phyloP scores from a whole-genome alignment of 495 filamentous ascomycete genomes.

The Penicillium paradoxum region DNA sequence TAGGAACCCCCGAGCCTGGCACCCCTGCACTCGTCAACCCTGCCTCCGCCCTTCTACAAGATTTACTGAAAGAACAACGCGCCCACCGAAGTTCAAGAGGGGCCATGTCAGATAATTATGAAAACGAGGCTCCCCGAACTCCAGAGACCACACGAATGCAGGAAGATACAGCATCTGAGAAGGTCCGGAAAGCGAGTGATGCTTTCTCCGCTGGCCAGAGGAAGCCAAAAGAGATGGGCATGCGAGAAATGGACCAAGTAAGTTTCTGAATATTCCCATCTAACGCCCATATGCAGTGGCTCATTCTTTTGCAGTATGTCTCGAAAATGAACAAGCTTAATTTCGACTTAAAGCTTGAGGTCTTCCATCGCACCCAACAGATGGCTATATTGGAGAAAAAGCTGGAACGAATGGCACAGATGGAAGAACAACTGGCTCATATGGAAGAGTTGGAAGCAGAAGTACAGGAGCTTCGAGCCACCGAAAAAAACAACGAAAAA shows the following conservation, averaged over 20 bases:
- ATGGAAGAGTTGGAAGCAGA: conserved; percentile 60
- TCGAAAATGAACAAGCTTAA: conserved; percentile 77
- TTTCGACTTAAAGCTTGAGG: conserved; percentile 83
- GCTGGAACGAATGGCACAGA: conserved; percentile 59
- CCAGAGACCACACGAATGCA: conserved; percentile 29
- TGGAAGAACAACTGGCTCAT: conserved; percentile 62
- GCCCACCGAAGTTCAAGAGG: conserved; percentile 34
- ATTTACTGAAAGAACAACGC: conserved; percentile 45
- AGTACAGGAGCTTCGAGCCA: conserved; percentile 55
- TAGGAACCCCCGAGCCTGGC: conserved; percentile 28
- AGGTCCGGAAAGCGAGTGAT: conserved; percentile 28
- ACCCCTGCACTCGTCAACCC: conserved; percentile 39
- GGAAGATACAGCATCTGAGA: conserved; percentile 35
- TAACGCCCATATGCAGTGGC: not conserved
- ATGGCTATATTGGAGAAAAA: conserved; percentile 64
- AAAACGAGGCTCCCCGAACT: conserved; percentile 21
- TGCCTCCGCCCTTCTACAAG: conserved; percentile 42
- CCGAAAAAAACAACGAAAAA: conserved; percentile 45
- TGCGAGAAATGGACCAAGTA: conserved; percentile 49
- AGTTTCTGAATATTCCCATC: conserved; percentile 3
- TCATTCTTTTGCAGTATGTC: conserved; percentile 34
- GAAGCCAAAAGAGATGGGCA: conserved; percentile 45
- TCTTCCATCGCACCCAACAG: conserved; percentile 66
- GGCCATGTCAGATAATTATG: conserved; percentile 20
- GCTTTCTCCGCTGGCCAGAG: conserved; percentile 21